These are phyloP conservation scores for Smallanthus sonchifolius DNA, from an alignment of 129 eudicot genomes.

Conservation along the genomic window DNA sequence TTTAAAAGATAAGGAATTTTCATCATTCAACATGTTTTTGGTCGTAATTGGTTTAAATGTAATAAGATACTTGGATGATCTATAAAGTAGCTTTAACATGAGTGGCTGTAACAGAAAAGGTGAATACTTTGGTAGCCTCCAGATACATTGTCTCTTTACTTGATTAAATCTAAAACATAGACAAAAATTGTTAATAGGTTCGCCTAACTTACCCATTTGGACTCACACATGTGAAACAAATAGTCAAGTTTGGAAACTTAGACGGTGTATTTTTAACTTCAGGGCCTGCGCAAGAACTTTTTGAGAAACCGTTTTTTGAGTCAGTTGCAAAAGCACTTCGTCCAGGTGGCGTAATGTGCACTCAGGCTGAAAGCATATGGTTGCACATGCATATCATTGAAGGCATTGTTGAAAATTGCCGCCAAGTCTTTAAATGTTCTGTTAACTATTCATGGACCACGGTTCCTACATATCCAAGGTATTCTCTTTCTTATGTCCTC, in stretches of 20 bases:
- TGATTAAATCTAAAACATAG: background rate
- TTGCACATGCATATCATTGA: constrained; percentile 98
- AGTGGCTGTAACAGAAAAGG: background rate
- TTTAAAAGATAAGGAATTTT: background rate
- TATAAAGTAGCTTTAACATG: background rate
- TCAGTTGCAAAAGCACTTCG: constrained; percentile 91
- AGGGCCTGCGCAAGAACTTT: constrained; percentile 98
- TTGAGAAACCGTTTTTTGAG: constrained; percentile 89
- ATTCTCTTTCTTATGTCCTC: background rate
- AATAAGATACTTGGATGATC: background rate
- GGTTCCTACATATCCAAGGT: constrained; percentile 95
- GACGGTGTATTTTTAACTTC: constrained; percentile 11
- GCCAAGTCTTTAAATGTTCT: constrained; percentile 88
- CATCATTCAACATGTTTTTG: background rate
- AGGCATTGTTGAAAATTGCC: constrained; percentile 85
- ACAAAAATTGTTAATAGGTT: background rate
- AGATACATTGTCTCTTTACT: background rate
- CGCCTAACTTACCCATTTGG: background rate
- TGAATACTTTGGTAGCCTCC: background rate
- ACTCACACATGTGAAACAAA: background rate
- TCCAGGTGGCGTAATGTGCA: constrained; percentile 96
- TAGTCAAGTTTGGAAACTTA: constrained; percentile 2
- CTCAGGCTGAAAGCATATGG: constrained; percentile 99
- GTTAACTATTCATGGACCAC: constrained; percentile 97
- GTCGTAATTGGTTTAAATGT: background rate